A percentile compares a stretch with the other conserved stretches of the same genome.
phyloP scores from a whole-genome alignment of 2,329 filamentous ascomycete species.

The Cladorrhinum sp. region DNA sequence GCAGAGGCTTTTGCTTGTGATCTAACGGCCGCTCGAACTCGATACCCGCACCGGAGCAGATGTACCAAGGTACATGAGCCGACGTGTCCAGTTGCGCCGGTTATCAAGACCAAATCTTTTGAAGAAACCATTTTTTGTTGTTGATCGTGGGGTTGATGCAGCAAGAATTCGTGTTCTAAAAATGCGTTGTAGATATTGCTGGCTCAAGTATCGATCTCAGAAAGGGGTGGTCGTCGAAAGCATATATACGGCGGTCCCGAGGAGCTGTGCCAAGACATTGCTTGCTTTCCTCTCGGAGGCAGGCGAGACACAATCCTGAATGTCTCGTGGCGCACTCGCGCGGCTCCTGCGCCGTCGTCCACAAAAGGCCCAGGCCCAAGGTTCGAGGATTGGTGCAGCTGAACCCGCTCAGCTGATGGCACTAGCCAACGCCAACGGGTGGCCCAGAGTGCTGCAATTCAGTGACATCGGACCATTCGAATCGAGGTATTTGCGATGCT shows the following conservation, averaged over 20 bases:
- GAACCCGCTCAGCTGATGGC: slow-evolving; percentile 2
- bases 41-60: slow-evolving; percentile 35
- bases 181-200: not conserved
- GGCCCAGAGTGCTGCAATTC: not conserved
- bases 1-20: slow-evolving; percentile 31
- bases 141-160: not conserved
- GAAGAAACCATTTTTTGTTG: slow-evolving; percentile 11
- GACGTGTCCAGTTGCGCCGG: slow-evolving; percentile 38
- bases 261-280: not conserved
- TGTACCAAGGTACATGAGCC: slow-evolving; percentile 35
- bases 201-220: not conserved
- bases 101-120: slow-evolving; percentile 31
- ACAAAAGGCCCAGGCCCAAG: not conserved
- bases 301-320: not conserved
- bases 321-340: slow-evolving; percentile 3
- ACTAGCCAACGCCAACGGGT: slow-evolving; percentile 4
- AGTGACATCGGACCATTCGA: not conserved
- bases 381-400: not conserved
- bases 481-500: not conserved
- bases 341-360: not conserved
- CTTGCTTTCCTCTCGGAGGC: slow-evolving; percentile 1
- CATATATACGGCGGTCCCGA: slow-evolving; percentile 5
- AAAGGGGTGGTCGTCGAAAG: not conserved
- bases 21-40: slow-evolving; percentile 37
- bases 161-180: not conserved